Evolutionary conservation across 768 basidiomycete species (phyloP), one percentile per base, ranked within the genome.

Genomic region (Tubosaeta sp.): DNA sequence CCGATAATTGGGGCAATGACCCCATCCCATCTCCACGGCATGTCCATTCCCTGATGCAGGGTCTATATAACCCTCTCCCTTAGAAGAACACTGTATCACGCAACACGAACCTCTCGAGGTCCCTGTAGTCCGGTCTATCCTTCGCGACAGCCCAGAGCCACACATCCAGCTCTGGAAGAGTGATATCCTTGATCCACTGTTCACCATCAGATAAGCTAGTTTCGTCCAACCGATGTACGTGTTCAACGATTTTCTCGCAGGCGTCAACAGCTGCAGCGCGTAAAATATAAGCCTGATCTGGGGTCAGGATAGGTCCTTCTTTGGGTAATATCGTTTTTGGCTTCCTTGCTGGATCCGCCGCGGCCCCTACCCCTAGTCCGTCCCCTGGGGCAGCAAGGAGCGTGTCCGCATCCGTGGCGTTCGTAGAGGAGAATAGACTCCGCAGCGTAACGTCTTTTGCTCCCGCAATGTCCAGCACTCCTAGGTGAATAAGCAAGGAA

Each of bases 131-230:
- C 27, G 69, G 57, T 55, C 87, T 73, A 58, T 90, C 88, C 63
- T 93, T 91, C 32, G 87, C 87, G 5, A 88, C 78, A 29, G 81
- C 75, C 87, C 90, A 89, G n/a, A 92, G 65, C 87, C 88, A 93
- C 60, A 77, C 78, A 60, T 91, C 85, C 52, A 91, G 54, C 40
- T 80, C 75, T 4, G 84, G 81, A 24, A 82, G 69, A 0, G 73
- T 80, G 31, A 93, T 72, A 3, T 72, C 68, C 48, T 70, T 76
- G 56, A 87, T 59, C 83, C 83, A 85, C 21, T 63, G 59, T 18
- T 72, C 56, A 31, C 63, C 71, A 29, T 59, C 59, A 4, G 57
- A 57, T 32, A 61, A 36, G 32, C 47, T 32, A n/a, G 55, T 47
- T 35, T 53, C 66, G 22, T 56, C 58, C 51, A 56, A 54, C 22